phyloP scores from a whole-genome alignment of 2,329 filamentous ascomycete genomes.

The Malbranchea zuffiana region DNA sequence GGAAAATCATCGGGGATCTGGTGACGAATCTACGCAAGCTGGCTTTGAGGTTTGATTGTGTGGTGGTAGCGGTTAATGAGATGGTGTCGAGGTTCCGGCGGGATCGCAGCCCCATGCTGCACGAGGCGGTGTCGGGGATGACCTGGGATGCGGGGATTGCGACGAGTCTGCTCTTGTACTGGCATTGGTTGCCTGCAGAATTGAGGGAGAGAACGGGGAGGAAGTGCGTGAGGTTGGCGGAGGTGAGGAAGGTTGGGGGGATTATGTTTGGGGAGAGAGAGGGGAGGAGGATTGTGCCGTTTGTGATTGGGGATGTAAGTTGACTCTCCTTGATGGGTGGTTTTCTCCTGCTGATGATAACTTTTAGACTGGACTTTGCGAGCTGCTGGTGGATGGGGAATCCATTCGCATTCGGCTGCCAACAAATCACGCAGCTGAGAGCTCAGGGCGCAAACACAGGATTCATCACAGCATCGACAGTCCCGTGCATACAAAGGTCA shows the following conservation, averaged over 20 bases:
- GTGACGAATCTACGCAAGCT: conserved; percentile 53
- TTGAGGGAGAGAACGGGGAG: conserved; percentile 34
- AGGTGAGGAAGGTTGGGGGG: conserved; percentile 55
- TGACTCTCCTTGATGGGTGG: neutral
- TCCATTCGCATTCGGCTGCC: conserved; percentile 1
- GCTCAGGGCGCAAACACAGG: too few species aligned
- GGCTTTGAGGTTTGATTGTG: conserved; percentile 60
- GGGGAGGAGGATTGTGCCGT: conserved; percentile 28
- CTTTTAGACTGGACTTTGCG: conserved; percentile 1
- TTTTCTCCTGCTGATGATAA: neutral
- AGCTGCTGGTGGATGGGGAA: conserved; percentile 7
- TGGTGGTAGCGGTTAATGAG: conserved; percentile 66
- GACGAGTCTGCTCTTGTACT: conserved; percentile 64
- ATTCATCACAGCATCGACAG: too few species aligned
- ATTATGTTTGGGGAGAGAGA: conserved; percentile 26
- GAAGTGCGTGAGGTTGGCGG: conserved; percentile 47
- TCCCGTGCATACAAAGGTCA: conserved; percentile 1
- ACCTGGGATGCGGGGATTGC: conserved; percentile 73
- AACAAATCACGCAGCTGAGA: neutral
- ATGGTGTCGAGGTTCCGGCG: conserved; percentile 71
- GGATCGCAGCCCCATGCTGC: conserved; percentile 53
- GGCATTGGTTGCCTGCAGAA: conserved; percentile 51
- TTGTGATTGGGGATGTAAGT: conserved; percentile 31
- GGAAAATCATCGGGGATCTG: conserved; percentile 57
- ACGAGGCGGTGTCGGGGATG: conserved; percentile 61